Evolutionary conservation across 2,329 filamentous ascomycete genomes (phyloP).

Genomic region (Phaeophleospora eucalypticola): DNA sequence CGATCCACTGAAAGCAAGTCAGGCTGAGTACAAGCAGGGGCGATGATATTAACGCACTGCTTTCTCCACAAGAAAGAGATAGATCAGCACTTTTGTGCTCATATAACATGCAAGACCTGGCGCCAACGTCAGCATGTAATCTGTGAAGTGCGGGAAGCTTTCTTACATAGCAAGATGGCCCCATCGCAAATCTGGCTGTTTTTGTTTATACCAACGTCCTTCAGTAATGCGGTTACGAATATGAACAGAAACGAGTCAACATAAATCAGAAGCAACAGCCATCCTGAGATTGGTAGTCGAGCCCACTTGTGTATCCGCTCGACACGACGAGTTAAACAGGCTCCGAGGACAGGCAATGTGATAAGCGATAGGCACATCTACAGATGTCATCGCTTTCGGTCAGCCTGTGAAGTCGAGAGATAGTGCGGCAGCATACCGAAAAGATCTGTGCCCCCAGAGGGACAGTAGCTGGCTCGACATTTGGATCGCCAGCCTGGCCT

Average conservation of each 20-base stretch:
- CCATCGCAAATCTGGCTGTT: slow-evolving; percentile 10
- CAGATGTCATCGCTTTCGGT: not conserved
- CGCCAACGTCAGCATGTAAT: not conserved
- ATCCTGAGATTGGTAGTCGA: slow-evolving; percentile 9
- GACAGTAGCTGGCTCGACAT: slow-evolving; percentile 8
- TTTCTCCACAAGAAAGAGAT: slow-evolving; percentile 13
- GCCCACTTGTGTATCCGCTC: slow-evolving; percentile 13
- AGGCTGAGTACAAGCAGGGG: not conserved
- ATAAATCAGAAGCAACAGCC: slow-evolving; percentile 12
- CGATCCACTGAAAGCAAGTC: slow-evolving; percentile 9
- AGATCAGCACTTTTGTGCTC: slow-evolving; percentile 15
- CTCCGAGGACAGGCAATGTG: slow-evolving; percentile 13
- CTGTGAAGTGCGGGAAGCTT: not conserved
- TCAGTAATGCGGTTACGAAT: slow-evolving; percentile 11
- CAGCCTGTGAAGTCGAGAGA: not conserved
- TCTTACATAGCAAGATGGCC: slow-evolving; percentile 9
- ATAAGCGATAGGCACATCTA: slow-evolving; percentile 15
- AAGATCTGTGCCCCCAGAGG: slow-evolving; percentile 9
- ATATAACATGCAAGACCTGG: slow-evolving; percentile 10
- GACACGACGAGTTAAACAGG: slow-evolving; percentile 11
- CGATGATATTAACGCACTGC: slow-evolving; percentile 3
- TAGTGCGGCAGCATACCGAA: slow-evolving; percentile 8
- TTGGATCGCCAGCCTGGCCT: slow-evolving; percentile 4
- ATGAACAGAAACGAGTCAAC: slow-evolving; percentile 15
- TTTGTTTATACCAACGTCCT: slow-evolving; percentile 15